phyloP scores from a whole-genome alignment of 2,329 filamentous ascomycete genomes.

The Cytospora piceae region DNA sequence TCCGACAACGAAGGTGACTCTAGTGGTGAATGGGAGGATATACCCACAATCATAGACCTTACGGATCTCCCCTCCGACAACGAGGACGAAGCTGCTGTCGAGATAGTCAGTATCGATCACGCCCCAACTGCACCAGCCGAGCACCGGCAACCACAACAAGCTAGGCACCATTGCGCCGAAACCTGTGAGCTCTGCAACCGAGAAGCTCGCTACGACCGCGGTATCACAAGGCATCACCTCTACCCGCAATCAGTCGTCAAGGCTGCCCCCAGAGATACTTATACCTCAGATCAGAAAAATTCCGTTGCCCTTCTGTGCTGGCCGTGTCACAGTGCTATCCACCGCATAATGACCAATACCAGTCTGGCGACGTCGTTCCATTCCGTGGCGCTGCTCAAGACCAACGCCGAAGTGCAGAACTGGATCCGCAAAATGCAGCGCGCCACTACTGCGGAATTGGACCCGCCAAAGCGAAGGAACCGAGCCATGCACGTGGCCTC shows the following conservation, averaged over 20 bases:
- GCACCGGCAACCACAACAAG: background rate
- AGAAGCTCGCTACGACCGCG: conserved; percentile 15
- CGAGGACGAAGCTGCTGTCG: background rate
- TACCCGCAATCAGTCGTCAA: conserved; percentile 15
- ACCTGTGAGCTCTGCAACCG: conserved; percentile 18
- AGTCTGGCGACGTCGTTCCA: conserved; percentile 5
- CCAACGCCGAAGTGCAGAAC: background rate
- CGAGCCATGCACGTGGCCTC: background rate
- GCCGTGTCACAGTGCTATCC: conserved; percentile 10
- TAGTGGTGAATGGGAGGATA: conserved; percentile 9
- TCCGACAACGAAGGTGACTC: background rate
- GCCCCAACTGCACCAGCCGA: background rate
- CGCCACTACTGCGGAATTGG: conserved; percentile 10
- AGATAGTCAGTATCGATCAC: background rate
- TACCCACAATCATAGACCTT: conserved; percentile 1
- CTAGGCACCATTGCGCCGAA: background rate
- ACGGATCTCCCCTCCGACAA: conserved; percentile 4
- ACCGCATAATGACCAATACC: background rate
- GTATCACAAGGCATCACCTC: conserved; percentile 22
- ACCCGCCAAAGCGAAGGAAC: background rate
- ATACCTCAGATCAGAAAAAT: background rate
- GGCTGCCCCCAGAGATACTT: background rate
- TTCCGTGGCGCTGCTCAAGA: conserved; percentile 9
- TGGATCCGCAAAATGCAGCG: conserved; percentile 11
- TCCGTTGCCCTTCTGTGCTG: conserved; percentile 12